Conservation (phyloP, 768 basidiomycete species). For the Serendipita sp. region DNA sequence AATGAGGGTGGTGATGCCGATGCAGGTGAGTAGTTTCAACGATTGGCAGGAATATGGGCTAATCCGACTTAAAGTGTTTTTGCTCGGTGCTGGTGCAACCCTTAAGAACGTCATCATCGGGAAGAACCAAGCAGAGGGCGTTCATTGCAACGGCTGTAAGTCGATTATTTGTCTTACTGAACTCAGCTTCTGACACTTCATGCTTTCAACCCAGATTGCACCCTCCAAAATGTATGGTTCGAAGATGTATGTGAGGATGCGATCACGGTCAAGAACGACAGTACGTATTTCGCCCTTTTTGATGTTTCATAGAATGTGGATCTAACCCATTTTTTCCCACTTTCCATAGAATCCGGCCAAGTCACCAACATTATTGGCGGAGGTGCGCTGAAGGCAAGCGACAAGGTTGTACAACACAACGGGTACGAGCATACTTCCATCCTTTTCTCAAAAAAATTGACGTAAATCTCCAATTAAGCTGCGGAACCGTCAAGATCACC, state of each 20-base stretch:
- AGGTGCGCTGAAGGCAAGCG: not conserved
- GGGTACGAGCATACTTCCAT: not conserved
- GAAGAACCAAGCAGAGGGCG: constrained; percentile 25
- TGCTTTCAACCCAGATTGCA: not conserved
- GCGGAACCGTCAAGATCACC: not conserved
- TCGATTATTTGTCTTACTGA: too few species aligned
- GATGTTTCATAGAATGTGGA: not conserved
- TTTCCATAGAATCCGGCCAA: not conserved
- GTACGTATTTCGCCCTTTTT: not conserved
- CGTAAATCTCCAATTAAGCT: not conserved
- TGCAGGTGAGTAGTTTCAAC: constrained; percentile 10
- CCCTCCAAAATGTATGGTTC: constrained; percentile 10
- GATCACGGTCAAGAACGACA: constrained; percentile 22
- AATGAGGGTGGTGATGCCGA: constrained; percentile 25
- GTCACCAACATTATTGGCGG: not conserved
- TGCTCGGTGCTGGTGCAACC: constrained; percentile 26
- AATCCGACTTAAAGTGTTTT: constrained; percentile 17
- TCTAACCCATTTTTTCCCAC: not conserved
- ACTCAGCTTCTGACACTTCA: not conserved
- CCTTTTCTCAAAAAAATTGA: too few species aligned
- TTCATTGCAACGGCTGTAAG: constrained; percentile 21
- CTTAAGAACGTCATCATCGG: constrained; percentile 26
- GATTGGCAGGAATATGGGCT: too few species aligned
- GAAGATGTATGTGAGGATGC: constrained; percentile 24
- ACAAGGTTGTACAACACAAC: constrained; percentile 4